phyloP scores from a whole-genome alignment of 2,329 filamentous ascomycete species.

The Nothomitra cinnamomea region DNA sequence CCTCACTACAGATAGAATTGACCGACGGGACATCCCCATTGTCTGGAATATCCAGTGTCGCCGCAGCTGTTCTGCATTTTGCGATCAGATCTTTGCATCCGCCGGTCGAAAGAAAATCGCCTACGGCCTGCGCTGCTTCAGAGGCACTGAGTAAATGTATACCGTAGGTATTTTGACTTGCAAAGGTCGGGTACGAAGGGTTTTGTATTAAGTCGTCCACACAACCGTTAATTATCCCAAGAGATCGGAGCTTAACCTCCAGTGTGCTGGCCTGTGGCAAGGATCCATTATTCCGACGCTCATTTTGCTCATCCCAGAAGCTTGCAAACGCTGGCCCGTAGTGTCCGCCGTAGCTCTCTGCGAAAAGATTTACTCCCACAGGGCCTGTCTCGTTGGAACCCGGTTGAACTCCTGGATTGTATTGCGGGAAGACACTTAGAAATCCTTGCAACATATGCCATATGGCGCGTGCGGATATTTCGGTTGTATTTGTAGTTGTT shows the following conservation, averaged over 20 bases:
- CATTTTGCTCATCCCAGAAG: constrained; percentile 44
- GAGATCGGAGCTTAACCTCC: constrained; percentile 40
- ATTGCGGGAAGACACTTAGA: constrained; percentile 39
- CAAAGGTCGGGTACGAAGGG: constrained; percentile 38
- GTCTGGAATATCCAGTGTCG: constrained; percentile 23
- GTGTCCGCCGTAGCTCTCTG: constrained; percentile 53
- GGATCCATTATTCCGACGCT: constrained; percentile 32
- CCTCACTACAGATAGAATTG: constrained; percentile 19
- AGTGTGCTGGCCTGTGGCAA: constrained; percentile 34
- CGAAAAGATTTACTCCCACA: constrained; percentile 46
- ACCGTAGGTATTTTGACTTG: constrained; percentile 48
- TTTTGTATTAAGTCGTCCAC: constrained; percentile 47
- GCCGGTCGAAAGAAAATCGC: constrained; percentile 27
- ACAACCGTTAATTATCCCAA: constrained; percentile 57
- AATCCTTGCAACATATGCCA: constrained; percentile 52
- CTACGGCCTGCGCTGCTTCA: constrained; percentile 29
- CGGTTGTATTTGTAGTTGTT: constrained; percentile 37
- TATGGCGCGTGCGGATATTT: constrained; percentile 37
- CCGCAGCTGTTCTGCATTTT: constrained; percentile 31
- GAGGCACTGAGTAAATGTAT: constrained; percentile 38
- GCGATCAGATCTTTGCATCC: constrained; percentile 39
- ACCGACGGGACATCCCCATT: constrained; percentile 23
- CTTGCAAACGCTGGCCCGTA: constrained; percentile 49
- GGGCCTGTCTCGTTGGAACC: constrained; percentile 22
- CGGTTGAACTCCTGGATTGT: constrained; percentile 30